These are phyloP conservation scores for Daldinia sp. DNA, from an alignment of 2,329 filamentous ascomycete genomes.

Conservation along the genomic window DNA sequence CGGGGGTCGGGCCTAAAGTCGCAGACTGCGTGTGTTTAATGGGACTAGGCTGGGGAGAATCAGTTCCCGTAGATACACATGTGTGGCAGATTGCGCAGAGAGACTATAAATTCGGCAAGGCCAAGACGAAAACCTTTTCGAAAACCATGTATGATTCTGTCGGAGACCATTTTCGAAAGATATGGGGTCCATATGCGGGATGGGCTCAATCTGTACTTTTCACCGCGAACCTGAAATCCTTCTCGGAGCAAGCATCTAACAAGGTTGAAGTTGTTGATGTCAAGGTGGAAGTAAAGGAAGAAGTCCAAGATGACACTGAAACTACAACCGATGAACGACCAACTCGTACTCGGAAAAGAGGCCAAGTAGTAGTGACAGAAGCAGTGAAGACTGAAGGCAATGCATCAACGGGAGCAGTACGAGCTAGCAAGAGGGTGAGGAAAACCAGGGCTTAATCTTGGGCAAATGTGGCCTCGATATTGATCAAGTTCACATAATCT, in stretches of 20 bases:
- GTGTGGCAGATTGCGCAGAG: constrained; percentile 98
- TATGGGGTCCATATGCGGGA: constrained; percentile 94
- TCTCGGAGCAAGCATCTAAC: constrained; percentile 71
- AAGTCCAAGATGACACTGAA: constrained; percentile 35
- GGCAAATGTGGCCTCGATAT: background rate
- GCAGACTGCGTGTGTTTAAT: constrained; percentile 96
- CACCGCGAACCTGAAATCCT: constrained; percentile 87
- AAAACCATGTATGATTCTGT: constrained; percentile 90
- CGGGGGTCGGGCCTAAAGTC: constrained; percentile 95
- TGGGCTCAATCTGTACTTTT: constrained; percentile 99
- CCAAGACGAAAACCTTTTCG: constrained; percentile 84
- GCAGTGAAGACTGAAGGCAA: constrained; percentile 37
- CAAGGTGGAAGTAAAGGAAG: constrained; percentile 39
- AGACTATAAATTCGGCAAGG: constrained; percentile 91
- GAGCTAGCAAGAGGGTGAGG: constrained; percentile 29
- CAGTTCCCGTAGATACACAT: constrained; percentile 96
- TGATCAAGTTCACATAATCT: no score
- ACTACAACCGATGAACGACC: constrained; percentile 11
- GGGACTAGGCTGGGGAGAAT: constrained; percentile 94
- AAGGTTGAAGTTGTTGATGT: constrained; percentile 39
- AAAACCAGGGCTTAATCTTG: constrained; percentile 24
- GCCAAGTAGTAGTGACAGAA: constrained; percentile 30
- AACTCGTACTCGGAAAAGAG: constrained; percentile 38
- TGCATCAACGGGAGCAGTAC: constrained; percentile 12
- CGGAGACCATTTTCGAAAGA: constrained; percentile 83